Evolutionary conservation across 768 basidiomycete genomes (phyloP).

Genomic region (Tulasnella sp.): DNA sequence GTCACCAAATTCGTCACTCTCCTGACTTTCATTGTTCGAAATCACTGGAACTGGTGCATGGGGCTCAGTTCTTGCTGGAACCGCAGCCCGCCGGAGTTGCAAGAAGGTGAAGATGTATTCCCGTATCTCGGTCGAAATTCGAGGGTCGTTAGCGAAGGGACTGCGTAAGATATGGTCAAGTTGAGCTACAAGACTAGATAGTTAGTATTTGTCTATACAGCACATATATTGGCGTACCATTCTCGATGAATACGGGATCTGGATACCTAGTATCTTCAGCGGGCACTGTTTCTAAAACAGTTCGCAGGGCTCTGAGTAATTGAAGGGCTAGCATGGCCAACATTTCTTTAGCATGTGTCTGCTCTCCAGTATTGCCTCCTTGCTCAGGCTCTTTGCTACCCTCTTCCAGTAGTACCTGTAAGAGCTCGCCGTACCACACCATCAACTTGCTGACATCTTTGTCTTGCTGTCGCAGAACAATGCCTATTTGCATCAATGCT

Average conservation of each 20-base stretch:
- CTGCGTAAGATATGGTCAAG: slow-evolving; percentile 38
- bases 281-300: slow-evolving; percentile 34
- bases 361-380: neutral
- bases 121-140: slow-evolving; percentile 43
- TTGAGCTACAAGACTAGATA: slow-evolving; percentile 36
- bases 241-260: slow-evolving; percentile 43
- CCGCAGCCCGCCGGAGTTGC: slow-evolving; percentile 35
- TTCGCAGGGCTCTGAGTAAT: slow-evolving; percentile 41
- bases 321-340: slow-evolving; percentile 32
- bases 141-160: slow-evolving; percentile 33
- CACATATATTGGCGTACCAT: slow-evolving; percentile 26
- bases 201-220: slow-evolving; percentile 2
- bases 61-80: slow-evolving; percentile 28
- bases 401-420: slow-evolving; percentile 42
- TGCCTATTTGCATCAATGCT: slow-evolving; percentile 56
- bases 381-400: slow-evolving; percentile 24
- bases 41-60: slow-evolving; percentile 23
- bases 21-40: slow-evolving; percentile 41
- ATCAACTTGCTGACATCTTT: slow-evolving; percentile 41
- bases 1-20: slow-evolving; percentile 46
- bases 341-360: slow-evolving; percentile 10
- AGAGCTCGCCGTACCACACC: slow-evolving; percentile 54
- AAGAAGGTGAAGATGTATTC: slow-evolving; percentile 48
- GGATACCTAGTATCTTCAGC: slow-evolving; percentile 40
- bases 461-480: slow-evolving; percentile 42